These are phyloP conservation scores for Lathyrus oleraceus DNA, from an alignment of 306 rosid genomes.

Conservation along the genomic window DNA sequence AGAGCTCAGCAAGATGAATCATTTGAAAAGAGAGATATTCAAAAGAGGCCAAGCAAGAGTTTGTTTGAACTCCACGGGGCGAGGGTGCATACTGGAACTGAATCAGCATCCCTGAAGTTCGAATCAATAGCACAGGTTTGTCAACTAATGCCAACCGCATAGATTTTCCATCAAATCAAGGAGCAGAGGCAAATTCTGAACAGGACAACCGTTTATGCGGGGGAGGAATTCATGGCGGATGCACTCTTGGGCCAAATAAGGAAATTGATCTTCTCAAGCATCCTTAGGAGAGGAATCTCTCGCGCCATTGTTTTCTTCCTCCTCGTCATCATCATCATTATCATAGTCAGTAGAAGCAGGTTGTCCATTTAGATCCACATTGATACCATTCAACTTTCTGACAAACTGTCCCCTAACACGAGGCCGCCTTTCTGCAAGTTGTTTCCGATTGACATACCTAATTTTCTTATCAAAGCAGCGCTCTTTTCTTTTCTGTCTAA, in stretches of 20 bases:
- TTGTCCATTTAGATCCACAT: conserved; percentile 88
- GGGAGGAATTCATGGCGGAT: conserved; percentile 12
- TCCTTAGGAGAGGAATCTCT: conserved; percentile 52
- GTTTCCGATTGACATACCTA: conserved; percentile 81
- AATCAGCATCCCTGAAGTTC: conserved; percentile 6
- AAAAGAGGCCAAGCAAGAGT: conserved; percentile 18
- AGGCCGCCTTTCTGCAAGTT: conserved; percentile 91
- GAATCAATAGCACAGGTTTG: conserved; percentile 8
- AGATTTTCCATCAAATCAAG: conserved; percentile 31
- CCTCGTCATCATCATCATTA: conserved; percentile 75
- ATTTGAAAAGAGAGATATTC: conserved; percentile 1
- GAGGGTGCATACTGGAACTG: conserved; percentile 15
- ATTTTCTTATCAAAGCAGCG: conserved; percentile 96
- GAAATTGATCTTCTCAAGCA: conserved; percentile 38
- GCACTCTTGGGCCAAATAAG: conserved; percentile 9
- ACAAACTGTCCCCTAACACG: conserved; percentile 97
- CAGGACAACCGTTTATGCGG: background rate
- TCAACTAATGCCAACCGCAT: conserved; percentile 24
- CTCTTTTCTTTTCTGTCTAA: conserved; percentile 94
- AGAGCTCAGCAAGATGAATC: conserved; percentile 32
- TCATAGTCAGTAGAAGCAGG: conserved; percentile 65
- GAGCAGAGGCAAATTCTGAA: conserved; percentile 25
- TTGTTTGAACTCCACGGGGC: conserved; percentile 18
- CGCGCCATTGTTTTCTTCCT: conserved; percentile 50
- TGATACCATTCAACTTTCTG: conserved; percentile 73